Evolutionary conservation across 2,329 filamentous ascomycete genomes (phyloP).

Genomic region (Plectosphaerella cucumerina): DNA sequence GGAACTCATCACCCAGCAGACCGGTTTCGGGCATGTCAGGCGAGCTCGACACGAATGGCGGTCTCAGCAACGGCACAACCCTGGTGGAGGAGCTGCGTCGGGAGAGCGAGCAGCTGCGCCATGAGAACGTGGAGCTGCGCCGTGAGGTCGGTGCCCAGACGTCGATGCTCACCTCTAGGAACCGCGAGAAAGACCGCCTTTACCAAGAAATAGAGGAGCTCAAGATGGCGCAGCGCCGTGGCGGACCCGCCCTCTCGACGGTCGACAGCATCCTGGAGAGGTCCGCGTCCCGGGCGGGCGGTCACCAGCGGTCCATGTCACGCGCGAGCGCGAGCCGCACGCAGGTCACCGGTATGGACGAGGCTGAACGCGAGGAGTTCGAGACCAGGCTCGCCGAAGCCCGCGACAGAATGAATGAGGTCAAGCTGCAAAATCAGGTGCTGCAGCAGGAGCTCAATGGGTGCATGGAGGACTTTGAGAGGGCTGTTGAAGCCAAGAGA

Average conservation of each 20-base stretch:
- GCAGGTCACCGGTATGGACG: constrained; percentile 56
- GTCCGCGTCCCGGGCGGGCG: constrained; percentile 79
- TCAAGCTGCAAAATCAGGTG: constrained; percentile 87
- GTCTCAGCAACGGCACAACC: constrained; percentile 56
- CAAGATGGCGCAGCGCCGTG: constrained; percentile 79
- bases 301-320: constrained; percentile 67
- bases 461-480: constrained; percentile 75
- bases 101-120: constrained; percentile 71
- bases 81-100: constrained; percentile 71
- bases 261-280: constrained; percentile 91
- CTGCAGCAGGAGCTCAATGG: constrained; percentile 78
- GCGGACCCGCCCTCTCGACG: constrained; percentile 57
- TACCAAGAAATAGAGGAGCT: constrained; percentile 97
- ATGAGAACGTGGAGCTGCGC: constrained; percentile 88
- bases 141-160: constrained; percentile 93
- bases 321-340: constrained; percentile 66
- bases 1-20: constrained; percentile 43
- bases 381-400: constrained; percentile 80
- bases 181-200: constrained; percentile 88
- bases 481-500: constrained; percentile 59
- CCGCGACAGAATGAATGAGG: constrained; percentile 79
- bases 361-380: constrained; percentile 78
- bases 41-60: constrained; percentile 46
- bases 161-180: constrained; percentile 94
- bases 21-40: constrained; percentile 46